Evolutionary conservation across 140 eudicot species (phyloP).

Genomic region (Erigeron philadelphicus): DNA sequence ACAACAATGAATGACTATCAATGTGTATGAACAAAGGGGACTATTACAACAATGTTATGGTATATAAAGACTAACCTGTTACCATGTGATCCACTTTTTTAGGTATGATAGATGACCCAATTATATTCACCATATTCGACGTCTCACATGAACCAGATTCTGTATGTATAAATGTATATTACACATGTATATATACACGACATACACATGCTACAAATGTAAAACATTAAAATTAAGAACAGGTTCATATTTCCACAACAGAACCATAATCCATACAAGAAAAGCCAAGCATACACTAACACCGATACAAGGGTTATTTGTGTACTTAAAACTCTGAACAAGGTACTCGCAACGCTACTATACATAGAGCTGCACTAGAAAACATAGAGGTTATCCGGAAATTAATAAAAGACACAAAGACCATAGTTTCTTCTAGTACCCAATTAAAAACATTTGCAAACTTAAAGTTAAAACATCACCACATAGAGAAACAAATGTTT

Average conservation of each 20-base stretch:
- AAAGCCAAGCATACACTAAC: conserved; percentile 10
- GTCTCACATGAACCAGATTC: too few species aligned
- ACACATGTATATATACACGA: too few species aligned
- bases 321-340: conserved; percentile 9
- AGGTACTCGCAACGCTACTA: conserved; percentile 14
- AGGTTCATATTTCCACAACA: background rate
- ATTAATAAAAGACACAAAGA: conserved; percentile 8
- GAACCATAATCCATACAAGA: background rate
- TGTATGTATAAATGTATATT: too few species aligned
- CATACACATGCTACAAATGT: too few species aligned
- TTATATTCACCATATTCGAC: too few species aligned
- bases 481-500: conserved; percentile 11
- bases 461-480: conserved; percentile 6
- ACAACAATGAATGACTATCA: too few species aligned
- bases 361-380: conserved; percentile 28
- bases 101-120: too few species aligned
- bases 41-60: too few species aligned
- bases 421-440: background rate
- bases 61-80: too few species aligned
- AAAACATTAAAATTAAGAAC: too few species aligned
- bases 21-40: too few species aligned
- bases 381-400: background rate
- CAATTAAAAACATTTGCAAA: conserved; percentile 5
- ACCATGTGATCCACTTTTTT: too few species aligned
- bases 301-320: background rate